Evolutionary conservation across 2,329 filamentous ascomycete species (phyloP).

Genomic region (Aspergillus luchuensis): DNA sequence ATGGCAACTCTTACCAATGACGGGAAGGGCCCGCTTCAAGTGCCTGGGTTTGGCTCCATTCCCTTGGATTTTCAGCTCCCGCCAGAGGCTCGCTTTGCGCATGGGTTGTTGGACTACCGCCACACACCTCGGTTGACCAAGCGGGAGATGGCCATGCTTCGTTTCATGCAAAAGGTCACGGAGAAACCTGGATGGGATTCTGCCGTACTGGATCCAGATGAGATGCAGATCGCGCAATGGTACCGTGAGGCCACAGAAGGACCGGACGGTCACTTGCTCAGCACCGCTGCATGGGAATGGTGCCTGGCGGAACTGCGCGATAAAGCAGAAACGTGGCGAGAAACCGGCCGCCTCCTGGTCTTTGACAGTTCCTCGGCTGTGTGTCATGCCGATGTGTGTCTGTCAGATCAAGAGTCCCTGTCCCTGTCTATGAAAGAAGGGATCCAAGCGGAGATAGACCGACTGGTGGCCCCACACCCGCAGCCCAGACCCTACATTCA

Average conservation of each 20-base stretch:
- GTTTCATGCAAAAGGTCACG: conserved; percentile 15
- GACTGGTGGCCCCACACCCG: background rate
- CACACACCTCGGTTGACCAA: conserved; percentile 13
- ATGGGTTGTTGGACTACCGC: conserved; percentile 15
- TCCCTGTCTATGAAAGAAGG: background rate
- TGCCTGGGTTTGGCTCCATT: conserved; percentile 12
- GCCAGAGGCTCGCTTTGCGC: conserved; percentile 12
- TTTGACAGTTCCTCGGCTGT: conserved; percentile 12
- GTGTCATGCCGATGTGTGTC: conserved; percentile 5
- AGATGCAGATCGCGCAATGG: conserved; percentile 7
- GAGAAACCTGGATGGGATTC: conserved; percentile 9
- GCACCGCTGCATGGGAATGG: conserved; percentile 9
- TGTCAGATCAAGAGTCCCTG: background rate
- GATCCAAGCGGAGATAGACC: background rate
- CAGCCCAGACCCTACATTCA: background rate
- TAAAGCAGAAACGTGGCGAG: conserved; percentile 4
- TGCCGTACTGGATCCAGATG: background rate
- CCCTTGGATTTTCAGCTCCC: conserved; percentile 12
- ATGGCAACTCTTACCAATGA: background rate
- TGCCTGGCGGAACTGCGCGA: conserved; percentile 12
- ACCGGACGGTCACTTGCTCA: conserved; percentile 9
- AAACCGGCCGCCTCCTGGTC: conserved; percentile 5
- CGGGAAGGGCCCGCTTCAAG: conserved; percentile 6
- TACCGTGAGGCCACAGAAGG: conserved; percentile 6
- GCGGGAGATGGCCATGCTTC: conserved; percentile 17